phyloP scores from a whole-genome alignment of 2,329 filamentous ascomycete genomes.

The Aspergillus japonicus region DNA sequence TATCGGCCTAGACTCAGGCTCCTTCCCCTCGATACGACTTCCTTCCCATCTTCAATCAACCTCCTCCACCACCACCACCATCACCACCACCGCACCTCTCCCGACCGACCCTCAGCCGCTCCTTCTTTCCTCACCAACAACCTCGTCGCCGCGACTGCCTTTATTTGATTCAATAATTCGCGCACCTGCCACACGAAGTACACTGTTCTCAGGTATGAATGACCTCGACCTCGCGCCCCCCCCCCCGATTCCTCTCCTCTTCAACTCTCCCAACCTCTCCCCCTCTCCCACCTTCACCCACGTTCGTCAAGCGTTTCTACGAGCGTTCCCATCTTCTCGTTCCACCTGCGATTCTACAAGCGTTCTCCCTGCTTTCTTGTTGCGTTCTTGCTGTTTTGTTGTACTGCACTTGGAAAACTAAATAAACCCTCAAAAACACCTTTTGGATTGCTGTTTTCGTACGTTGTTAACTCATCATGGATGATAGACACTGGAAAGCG shows the following conservation, averaged over 20 bases:
- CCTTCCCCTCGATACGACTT: conserved; percentile 1
- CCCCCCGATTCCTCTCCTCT: conserved; percentile 10
- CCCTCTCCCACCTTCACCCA: not conserved
- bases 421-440: not conserved
- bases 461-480: not conserved
- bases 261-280: conserved; percentile 15
- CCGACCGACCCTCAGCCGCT: conserved; percentile 2
- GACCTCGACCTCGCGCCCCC: not conserved
- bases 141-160: conserved; percentile 18
- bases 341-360: not conserved
- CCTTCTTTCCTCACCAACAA: conserved; percentile 6
- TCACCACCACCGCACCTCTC: not conserved
- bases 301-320: not conserved
- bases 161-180: conserved; percentile 17
- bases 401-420: not conserved
- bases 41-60: not conserved
- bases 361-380: not conserved
- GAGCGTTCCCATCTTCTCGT: no score
- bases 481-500: not conserved
- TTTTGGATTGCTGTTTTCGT: not conserved
- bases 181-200: conserved; percentile 12
- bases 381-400: not conserved
- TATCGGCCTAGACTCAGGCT: conserved; percentile 14
- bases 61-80: not conserved
- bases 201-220: not conserved